These are phyloP conservation scores for Nannizziopsis barbatae DNA, from an alignment of 2,329 filamentous ascomycete genomes.

Conservation along the genomic window DNA sequence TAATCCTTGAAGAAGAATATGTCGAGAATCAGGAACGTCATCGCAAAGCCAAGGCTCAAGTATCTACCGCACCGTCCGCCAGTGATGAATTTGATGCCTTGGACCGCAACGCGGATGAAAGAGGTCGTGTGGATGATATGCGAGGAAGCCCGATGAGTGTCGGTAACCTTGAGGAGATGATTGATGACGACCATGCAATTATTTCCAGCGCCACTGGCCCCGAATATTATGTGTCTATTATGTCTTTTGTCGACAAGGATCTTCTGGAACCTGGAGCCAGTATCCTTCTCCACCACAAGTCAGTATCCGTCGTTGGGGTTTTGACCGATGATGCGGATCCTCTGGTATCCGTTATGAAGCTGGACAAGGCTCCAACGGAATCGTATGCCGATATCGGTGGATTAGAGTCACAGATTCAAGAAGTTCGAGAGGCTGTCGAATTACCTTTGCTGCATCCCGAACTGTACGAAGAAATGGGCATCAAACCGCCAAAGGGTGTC, in stretches of 20 bases:
- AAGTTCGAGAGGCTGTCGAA: constrained; percentile 94
- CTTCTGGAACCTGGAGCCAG: constrained; percentile 91
- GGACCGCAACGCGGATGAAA: constrained; percentile 88
- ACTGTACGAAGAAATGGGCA: constrained; percentile 99
- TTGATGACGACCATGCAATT: constrained; percentile 97
- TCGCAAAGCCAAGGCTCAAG: constrained; percentile 76
- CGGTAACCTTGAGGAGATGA: constrained; percentile 94
- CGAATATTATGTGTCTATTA: constrained; percentile 99
- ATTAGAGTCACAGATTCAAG: constrained; percentile 87
- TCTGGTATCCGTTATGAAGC: constrained; percentile 95
- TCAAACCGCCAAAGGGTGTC: constrained; percentile 98
- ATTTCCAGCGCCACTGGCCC: constrained; percentile 94
- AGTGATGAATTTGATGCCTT: constrained; percentile 56
- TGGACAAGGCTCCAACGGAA: constrained; percentile 96
- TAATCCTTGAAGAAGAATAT: constrained; percentile 94
- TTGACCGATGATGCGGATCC: constrained; percentile 94
- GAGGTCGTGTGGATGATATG: constrained; percentile 94
- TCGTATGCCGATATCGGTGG: constrained; percentile 98
- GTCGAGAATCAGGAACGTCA: constrained; percentile 97
- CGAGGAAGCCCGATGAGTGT: constrained; percentile 97
- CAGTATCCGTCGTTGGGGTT: constrained; percentile 92
- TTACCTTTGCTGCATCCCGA: constrained; percentile 89
- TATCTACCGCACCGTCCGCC: constrained; percentile 46
- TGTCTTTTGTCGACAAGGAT: constrained; percentile 99
- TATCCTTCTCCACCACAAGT: constrained; percentile 93